Evolutionary conservation across 2,329 filamentous ascomycete genomes (phyloP).

Genomic region (Davidsoniella virescens): DNA sequence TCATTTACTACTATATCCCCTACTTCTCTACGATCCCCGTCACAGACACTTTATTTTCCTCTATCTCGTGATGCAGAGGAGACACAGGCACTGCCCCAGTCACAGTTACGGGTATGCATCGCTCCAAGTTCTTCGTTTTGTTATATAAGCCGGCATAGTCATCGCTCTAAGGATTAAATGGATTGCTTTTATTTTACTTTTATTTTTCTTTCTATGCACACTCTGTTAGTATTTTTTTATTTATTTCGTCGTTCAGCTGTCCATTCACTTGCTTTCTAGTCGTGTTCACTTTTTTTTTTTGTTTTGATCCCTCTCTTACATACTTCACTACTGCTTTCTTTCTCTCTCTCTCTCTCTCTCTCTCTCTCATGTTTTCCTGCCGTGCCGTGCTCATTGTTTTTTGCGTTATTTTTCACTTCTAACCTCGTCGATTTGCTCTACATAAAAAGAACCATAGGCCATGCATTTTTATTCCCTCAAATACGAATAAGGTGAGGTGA

Average conservation of each 20-base stretch:
- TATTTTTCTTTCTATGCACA: constrained; percentile 2
- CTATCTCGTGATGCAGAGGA: too few relatives aligned
- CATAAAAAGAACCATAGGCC: not conserved
- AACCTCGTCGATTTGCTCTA: not conserved
- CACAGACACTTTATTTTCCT: not conserved
- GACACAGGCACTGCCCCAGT: not conserved
- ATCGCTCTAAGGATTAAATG: not conserved
- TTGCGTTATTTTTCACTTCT: constrained; percentile 2
- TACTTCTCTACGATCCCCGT: not conserved
- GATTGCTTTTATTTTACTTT: constrained; percentile 5
- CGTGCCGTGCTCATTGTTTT: constrained; percentile 4
- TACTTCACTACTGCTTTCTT: constrained; percentile 3
- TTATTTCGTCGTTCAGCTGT: not conserved
- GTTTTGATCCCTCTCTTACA: not conserved
- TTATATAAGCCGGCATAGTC: constrained; percentile 9
- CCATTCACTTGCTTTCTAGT: constrained; percentile 3
- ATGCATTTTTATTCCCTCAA: too few relatives aligned
- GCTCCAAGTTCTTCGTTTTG: constrained; percentile 10
- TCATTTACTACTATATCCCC: not conserved
- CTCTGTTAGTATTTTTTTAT: constrained; percentile 3
- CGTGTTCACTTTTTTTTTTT: not conserved
- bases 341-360: constrained; percentile 1
- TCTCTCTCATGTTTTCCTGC: constrained; percentile 1
- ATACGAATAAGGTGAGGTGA: too few relatives aligned
- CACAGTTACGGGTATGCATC: constrained; percentile 1